Base-by-base conservation (phyloP, 345 rosid genomes). In the Lenwebbia sp. region DNA sequence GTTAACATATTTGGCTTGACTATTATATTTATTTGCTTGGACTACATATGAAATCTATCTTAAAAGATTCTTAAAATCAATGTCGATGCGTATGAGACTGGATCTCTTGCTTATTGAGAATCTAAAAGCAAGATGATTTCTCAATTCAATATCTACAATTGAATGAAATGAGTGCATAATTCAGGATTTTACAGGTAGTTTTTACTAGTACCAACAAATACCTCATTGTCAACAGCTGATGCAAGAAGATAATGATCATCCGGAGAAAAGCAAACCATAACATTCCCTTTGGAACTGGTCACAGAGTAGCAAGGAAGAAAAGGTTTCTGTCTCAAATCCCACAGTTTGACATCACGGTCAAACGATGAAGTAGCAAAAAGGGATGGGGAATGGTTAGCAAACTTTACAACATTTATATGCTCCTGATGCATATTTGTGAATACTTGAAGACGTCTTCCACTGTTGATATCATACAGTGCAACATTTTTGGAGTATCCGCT, bases 181-280 rank as follows among this genome's bases (percentile, higher is more conserved):
- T 28, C 55, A 70, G 47, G 53, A 82, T 49, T 49, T 17, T 17
- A 44, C 25, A 14, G 23, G 41, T 84, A 57, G 49, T 19, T 84
- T 52, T 52, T 37, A 83, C 47, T 30, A 41, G 56, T 37, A 14
- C 13, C 40, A 47, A 83, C 50, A 83, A 82, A 44, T 92, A 97
- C 99, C 99, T 96, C 98, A 87, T 97, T 97, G 91, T 97, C 99
- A 76, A 97, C 96, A 76, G 99, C 98, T 87, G 99, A 97, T 57
- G 90, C 92, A 17, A 97, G 96, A 91, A 96, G 98, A 90, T 97
- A 97, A 56, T 94, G 97, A 94, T 97, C 99, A 89, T 97, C 99
- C 2, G 97, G 97, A 87, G 99, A 97, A 91, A 97, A 97, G 94
- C 99, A 96, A 88, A 96, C 98, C 99, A 97, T 97, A 65, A 96